phyloP scores from a whole-genome alignment of 2,329 filamentous ascomycete genomes.

The Chaetomiaceae sp. region DNA sequence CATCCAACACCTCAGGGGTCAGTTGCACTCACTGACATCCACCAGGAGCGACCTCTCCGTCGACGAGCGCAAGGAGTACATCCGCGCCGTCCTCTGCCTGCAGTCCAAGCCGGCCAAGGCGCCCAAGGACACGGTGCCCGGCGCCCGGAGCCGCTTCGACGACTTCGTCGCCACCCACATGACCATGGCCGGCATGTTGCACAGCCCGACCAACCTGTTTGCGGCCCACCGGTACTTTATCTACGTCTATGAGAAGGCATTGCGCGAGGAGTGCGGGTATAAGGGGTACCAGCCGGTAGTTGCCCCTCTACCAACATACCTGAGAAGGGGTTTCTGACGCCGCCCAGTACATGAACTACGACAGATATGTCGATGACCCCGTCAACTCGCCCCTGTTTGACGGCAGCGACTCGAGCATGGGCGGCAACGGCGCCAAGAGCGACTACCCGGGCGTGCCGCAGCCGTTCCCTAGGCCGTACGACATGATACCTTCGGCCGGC shows the following conservation, averaged over 20 bases:
- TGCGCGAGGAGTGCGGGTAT: conserved; percentile 35
- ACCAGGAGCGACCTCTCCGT: conserved; percentile 27
- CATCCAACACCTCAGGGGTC: too few species aligned
- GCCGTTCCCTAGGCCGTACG: conserved; percentile 31
- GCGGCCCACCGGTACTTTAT: conserved; percentile 33
- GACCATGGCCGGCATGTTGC: conserved; percentile 26
- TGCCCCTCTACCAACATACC: too few species aligned
- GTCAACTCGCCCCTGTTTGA: conserved; percentile 50
- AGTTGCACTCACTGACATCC: not conserved
- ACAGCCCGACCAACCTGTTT: conserved; percentile 29
- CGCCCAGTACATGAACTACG: conserved; percentile 49
- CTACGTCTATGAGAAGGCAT: conserved; percentile 31
- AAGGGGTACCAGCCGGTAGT: conserved; percentile 31
- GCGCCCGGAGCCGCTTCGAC: conserved; percentile 28
- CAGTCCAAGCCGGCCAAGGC: conserved; percentile 27
- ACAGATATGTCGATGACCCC: conserved; percentile 44
- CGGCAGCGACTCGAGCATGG: conserved; percentile 47
- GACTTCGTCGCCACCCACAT: conserved; percentile 35
- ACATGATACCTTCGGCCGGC: conserved; percentile 41
- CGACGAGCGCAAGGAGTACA: conserved; percentile 26
- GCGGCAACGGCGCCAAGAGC: conserved; percentile 40
- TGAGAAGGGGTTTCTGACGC: not conserved
- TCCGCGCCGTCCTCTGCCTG: conserved; percentile 28
- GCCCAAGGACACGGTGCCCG: conserved; percentile 25
- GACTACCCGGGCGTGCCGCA: conserved; percentile 28